These are phyloP conservation scores for Psophocarpus tetragonolobus DNA, from an alignment of 306 rosid species.

Conservation along the genomic window DNA sequence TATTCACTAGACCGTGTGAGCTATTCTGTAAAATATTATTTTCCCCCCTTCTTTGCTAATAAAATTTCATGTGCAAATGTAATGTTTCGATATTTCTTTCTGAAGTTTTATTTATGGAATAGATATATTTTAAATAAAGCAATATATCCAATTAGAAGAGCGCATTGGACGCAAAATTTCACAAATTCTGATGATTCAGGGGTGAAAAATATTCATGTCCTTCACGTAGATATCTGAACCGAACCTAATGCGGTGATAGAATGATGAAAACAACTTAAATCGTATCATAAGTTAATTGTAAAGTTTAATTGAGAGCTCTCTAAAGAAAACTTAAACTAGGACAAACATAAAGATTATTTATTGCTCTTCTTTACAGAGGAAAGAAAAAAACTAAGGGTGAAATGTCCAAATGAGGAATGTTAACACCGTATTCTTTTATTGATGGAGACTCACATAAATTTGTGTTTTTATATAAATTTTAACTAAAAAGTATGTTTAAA, in stretches of 20 bases:
- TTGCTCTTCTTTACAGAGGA: not conserved
- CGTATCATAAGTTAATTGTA: not conserved
- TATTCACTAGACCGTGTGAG: slow-evolving; percentile 3
- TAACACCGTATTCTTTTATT: too few relatives aligned
- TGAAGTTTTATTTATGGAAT: not conserved
- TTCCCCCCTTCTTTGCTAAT: not conserved
- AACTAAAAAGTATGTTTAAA: too few relatives aligned
- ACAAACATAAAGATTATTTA: not conserved
- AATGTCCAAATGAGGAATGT: too few relatives aligned
- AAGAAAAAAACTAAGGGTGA: not conserved
- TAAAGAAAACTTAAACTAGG: not conserved
- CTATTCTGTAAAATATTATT: slow-evolving; percentile 27
- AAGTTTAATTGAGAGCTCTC: not conserved
- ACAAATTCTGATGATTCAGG: not conserved
- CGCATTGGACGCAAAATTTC: not conserved
- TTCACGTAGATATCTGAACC: not conserved
- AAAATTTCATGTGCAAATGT: slow-evolving; percentile 2
- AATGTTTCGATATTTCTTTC: not conserved
- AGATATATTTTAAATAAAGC: not conserved
- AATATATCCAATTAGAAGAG: not conserved
- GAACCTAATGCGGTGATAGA: not conserved
- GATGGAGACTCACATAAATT: too few relatives aligned
- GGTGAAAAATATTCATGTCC: not conserved
- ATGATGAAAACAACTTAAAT: not conserved
- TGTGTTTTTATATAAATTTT: too few relatives aligned